These are phyloP conservation scores for Aphanocladium album DNA, from an alignment of 2,329 filamentous ascomycete species.

Conservation along the genomic window DNA sequence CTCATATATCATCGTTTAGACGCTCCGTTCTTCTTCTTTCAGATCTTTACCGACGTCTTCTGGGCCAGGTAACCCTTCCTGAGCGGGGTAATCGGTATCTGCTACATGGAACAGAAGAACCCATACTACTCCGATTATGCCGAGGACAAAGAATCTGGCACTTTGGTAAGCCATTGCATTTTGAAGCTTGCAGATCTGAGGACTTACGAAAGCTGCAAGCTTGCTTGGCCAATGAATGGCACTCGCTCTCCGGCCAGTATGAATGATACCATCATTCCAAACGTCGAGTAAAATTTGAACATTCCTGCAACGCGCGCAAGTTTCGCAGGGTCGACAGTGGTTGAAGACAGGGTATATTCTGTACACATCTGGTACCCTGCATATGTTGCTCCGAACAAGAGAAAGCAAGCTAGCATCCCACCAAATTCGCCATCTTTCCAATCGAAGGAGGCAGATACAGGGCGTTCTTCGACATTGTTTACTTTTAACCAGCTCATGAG, in stretches of 20 bases:
- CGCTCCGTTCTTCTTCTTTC: not conserved
- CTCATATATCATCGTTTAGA: not conserved
- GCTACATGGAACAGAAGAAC: slow-evolving; percentile 7
- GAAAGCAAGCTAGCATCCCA: not conserved
- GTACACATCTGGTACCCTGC: slow-evolving; percentile 10
- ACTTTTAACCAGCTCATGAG: slow-evolving; percentile 3
- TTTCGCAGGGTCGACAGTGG: not conserved
- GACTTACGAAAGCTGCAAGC: slow-evolving; percentile 5
- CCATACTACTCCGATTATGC: slow-evolving; percentile 6
- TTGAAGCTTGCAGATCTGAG: too few relatives aligned
- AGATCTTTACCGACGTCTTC: not conserved
- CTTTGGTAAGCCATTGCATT: not conserved
- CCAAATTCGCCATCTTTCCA: slow-evolving; percentile 2
- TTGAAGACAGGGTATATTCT: slow-evolving; percentile 7
- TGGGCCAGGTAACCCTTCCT: not conserved
- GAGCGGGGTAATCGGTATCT: not conserved
- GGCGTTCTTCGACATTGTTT: not conserved
- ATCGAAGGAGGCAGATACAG: not conserved
- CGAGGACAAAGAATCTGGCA: not conserved
- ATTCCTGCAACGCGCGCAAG: slow-evolving; percentile 6
- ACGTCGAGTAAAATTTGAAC: slow-evolving; percentile 10
- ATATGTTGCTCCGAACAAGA: slow-evolving; percentile 5
- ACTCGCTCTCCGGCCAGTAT: slow-evolving; percentile 2
- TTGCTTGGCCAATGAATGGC: not conserved
- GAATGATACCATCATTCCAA: slow-evolving; percentile 11